These are phyloP conservation scores for Lasiodiplodia theobromae DNA, from an alignment of 2,329 filamentous ascomycete genomes.

Conservation along the genomic window DNA sequence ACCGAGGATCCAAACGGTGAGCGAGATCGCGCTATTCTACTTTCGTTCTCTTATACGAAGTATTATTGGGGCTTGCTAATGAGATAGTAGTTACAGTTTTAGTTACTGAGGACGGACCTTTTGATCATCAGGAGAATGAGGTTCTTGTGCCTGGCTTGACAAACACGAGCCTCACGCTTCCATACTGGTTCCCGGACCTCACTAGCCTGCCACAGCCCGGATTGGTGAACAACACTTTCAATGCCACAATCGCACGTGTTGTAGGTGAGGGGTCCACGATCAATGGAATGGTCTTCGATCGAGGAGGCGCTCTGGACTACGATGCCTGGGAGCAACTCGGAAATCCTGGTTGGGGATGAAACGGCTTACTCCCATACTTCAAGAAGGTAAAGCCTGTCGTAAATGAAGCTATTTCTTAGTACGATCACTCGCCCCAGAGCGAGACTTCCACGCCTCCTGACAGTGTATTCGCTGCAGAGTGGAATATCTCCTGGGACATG, in stretches of 20 bases:
- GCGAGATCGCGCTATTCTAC: not conserved
- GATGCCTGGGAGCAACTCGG: conserved; percentile 43
- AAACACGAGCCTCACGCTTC: no score
- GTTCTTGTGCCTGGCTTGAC: not conserved
- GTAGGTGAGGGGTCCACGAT: conserved; percentile 48
- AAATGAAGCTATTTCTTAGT: not conserved
- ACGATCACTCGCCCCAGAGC: not conserved
- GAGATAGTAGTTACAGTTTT: not conserved
- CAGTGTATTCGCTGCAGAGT: not conserved
- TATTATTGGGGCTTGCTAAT: not conserved
- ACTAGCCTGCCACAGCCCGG: conserved; percentile 41
- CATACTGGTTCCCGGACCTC: conserved; percentile 32
- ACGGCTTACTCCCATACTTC: conserved; percentile 36
- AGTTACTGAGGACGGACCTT: no score
- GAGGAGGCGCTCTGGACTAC: conserved; percentile 46
- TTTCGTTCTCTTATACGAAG: not conserved
- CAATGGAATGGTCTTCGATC: conserved; percentile 50
- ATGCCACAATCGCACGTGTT: conserved; percentile 46
- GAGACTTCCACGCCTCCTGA: not conserved
- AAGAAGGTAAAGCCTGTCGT: conserved; percentile 10
- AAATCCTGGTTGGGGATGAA: conserved; percentile 45
- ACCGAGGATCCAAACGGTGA: conserved; percentile 39
- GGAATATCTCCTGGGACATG: not conserved
- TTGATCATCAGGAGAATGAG: not conserved
- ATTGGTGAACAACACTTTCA: conserved; percentile 51